phyloP scores from a whole-genome alignment of 306 rosid species.

The Quercus wislizeni region DNA sequence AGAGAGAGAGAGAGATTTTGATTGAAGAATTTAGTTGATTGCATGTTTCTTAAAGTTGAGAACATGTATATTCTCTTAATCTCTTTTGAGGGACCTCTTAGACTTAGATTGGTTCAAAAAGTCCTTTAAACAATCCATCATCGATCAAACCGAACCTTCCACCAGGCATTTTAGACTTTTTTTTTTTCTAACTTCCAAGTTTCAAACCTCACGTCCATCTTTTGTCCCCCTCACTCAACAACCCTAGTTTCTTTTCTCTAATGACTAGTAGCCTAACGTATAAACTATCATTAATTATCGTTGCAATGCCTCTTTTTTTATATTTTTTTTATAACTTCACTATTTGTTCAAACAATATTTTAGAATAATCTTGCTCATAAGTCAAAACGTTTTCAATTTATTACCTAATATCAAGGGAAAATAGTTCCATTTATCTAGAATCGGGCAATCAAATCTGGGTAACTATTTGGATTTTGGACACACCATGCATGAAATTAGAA shows the following conservation, averaged over 20 bases:
- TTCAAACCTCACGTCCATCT: slow-evolving; percentile 17
- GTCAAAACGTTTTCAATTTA: too few species aligned
- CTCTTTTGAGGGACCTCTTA: slow-evolving; percentile 25
- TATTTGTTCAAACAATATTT: too few species aligned
- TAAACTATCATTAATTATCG: too few species aligned
- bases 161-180: slow-evolving; percentile 11
- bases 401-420: too few species aligned
- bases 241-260: slow-evolving; percentile 16
- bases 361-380: too few species aligned
- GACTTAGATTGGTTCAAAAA: slow-evolving; percentile 7
- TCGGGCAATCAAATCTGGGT: too few species aligned
- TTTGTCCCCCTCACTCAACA: slow-evolving; percentile 23
- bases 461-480: too few species aligned
- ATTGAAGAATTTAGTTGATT: slow-evolving; percentile 7
- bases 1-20: not conserved
- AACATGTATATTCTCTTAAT: slow-evolving; percentile 30
- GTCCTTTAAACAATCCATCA: slow-evolving; percentile 14
- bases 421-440: too few species aligned
- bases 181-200: slow-evolving; percentile 21
- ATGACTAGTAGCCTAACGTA: not conserved
- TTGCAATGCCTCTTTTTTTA: too few species aligned
- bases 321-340: too few species aligned
- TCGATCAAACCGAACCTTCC: slow-evolving; percentile 24
- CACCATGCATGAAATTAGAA: too few species aligned
- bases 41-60: slow-evolving; percentile 44